Percentiles rank a stretch among this genome's conserved stretches.
Evolutionary conservation across 2,329 filamentous ascomycete genomes (phyloP).

Genomic region (Macrophomina pseudophaseolina): DNA sequence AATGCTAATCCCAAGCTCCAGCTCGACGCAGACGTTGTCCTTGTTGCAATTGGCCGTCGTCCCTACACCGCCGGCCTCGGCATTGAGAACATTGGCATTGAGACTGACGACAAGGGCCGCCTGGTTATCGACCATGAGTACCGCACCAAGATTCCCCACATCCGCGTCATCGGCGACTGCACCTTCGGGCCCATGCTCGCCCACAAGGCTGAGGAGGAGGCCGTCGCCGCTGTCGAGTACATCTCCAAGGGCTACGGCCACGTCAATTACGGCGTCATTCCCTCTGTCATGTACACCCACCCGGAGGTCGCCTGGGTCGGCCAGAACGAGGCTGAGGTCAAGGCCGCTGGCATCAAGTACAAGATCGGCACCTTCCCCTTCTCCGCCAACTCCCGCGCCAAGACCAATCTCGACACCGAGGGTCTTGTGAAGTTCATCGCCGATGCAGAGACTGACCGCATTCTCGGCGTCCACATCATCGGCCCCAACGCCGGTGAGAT

Average conservation of each 20-base stretch:
- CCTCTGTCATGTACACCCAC: constrained; percentile 99
- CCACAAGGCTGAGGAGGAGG: constrained; percentile 99
- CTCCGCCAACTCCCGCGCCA: constrained; percentile 95
- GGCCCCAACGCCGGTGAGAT: constrained; percentile 97
- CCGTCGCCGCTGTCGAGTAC: constrained; percentile 91
- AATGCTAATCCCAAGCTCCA: constrained; percentile 45
- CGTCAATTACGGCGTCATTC: constrained; percentile 98
- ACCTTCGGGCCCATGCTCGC: constrained; percentile 99
- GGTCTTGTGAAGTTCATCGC: constrained; percentile 97
- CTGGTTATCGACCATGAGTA: constrained; percentile 98
- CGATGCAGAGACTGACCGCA: constrained; percentile 93
- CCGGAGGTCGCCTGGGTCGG: constrained; percentile 99
- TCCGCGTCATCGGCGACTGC: constrained; percentile 92
- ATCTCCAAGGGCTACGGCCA: constrained; percentile 98
- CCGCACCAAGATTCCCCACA: constrained; percentile 96
- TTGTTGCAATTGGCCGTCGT: constrained; percentile 94
- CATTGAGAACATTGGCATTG: constrained; percentile 90
- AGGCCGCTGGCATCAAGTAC: constrained; percentile 88
- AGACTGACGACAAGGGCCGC: constrained; percentile 90
- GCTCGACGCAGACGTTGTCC: constrained; percentile 93
- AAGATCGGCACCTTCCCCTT: constrained; percentile 95
- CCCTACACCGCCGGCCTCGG: constrained; percentile 92
- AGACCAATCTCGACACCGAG: constrained; percentile 97
- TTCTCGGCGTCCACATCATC: constrained; percentile 95
- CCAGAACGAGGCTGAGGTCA: constrained; percentile 95